These are phyloP conservation scores for Paraconiothyrium sp. DNA, from an alignment of 2,329 filamentous ascomycete genomes.

Conservation along the genomic window DNA sequence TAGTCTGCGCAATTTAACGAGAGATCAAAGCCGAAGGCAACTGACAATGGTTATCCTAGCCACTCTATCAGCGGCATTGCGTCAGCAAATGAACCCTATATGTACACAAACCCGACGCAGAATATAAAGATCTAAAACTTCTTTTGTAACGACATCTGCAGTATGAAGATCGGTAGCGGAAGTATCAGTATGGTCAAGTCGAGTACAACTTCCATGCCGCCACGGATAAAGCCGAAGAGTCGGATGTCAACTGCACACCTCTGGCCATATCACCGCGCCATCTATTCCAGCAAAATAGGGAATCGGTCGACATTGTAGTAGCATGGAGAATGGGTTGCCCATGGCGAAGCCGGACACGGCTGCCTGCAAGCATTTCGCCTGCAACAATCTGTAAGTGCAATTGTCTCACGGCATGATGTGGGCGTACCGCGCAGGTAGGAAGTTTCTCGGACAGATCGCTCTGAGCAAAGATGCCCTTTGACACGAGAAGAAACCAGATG, in stretches of 20 bases:
- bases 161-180: conserved; percentile 33
- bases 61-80: too few relatives aligned
- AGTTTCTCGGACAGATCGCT: conserved; percentile 4
- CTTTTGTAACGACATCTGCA: conserved; percentile 37
- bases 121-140: conserved; percentile 42
- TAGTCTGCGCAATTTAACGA: conserved; percentile 30
- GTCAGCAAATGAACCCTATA: neutral
- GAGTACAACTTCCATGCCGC: conserved; percentile 38
- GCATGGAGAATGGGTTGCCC: conserved; percentile 39
- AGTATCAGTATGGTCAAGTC: conserved; percentile 35
- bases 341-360: conserved; percentile 36
- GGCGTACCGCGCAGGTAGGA: conserved; percentile 12
- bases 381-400: neutral
- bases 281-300: conserved; percentile 50
- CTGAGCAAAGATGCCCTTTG: neutral
- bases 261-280: conserved; percentile 50
- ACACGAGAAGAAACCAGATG: conserved; percentile 34
- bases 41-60: conserved; percentile 33
- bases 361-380: conserved; percentile 31
- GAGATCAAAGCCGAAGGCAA: conserved; percentile 32
- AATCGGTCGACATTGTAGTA: conserved; percentile 50
- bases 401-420: neutral
- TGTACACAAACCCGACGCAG: conserved; percentile 32
- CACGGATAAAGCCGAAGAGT: conserved; percentile 49
- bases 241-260: conserved; percentile 49